Evolutionary conservation across 208 protist genomes (phyloP).

Genomic region (Trypanosoma boissoni): DNA sequence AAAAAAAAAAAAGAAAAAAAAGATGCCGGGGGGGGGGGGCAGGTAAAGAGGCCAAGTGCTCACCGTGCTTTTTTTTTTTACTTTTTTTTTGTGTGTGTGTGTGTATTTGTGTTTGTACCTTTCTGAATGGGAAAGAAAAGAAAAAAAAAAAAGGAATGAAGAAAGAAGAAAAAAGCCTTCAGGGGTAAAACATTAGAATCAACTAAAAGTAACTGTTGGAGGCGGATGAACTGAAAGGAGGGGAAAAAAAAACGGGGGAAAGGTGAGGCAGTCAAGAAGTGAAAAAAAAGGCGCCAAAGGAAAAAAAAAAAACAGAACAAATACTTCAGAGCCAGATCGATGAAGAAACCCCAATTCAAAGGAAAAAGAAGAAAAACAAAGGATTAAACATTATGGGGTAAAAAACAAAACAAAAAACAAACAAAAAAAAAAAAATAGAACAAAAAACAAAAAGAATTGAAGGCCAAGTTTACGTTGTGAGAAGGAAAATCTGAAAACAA

Average conservation of each 20-base stretch:
- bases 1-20: conserved; percentile 4
- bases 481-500: no score
- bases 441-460: no score
- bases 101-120: not conserved
- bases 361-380: not conserved
- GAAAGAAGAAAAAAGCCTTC: not conserved
- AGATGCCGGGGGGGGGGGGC: not conserved
- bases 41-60: no score
- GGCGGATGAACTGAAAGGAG: not conserved
- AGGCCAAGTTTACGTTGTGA: no score
- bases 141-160: not conserved
- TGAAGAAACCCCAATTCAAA: not conserved
- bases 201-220: not conserved
- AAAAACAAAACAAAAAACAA: conserved; percentile 1
- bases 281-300: conserved; percentile 1
- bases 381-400: no score
- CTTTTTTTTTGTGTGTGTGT: conserved; percentile 1
- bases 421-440: conserved; percentile 1
- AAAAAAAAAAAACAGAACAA: conserved; percentile 2
- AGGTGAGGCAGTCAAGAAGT: not conserved
- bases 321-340: not conserved
- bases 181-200: not conserved
- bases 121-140: not conserved
- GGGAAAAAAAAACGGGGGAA: not conserved
- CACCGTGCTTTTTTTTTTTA: no score